These are phyloP conservation scores for Jatropha multifida DNA, from an alignment of 441 rosid genomes.

Conservation along the genomic window DNA sequence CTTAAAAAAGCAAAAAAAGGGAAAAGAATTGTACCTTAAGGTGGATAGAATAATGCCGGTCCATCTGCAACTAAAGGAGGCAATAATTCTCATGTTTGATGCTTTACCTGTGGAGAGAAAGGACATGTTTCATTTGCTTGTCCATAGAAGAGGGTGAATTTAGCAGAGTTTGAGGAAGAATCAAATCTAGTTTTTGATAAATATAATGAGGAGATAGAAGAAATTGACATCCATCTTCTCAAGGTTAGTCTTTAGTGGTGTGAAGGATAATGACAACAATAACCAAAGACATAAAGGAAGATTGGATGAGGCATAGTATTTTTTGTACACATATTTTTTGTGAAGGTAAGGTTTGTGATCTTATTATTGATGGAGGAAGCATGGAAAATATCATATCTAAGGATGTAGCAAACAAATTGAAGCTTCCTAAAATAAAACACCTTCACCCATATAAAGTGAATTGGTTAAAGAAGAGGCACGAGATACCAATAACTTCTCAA, in stretches of 20 bases:
- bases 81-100: neutral
- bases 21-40: neutral
- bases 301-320: too few species aligned
- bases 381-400: too few species aligned
- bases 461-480: neutral
- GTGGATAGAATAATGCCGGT: neutral
- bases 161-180: too few species aligned
- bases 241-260: too few species aligned
- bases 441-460: neutral
- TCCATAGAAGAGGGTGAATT: neutral
- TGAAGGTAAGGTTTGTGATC: too few species aligned
- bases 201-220: conserved; percentile 1
- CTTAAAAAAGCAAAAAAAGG: neutral
- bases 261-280: neutral
- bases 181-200: neutral
- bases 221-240: neutral
- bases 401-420: too few species aligned
- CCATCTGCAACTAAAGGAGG: neutral
- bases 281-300: neutral
- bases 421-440: too few species aligned
- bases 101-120: neutral
- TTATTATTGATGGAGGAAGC: too few species aligned
- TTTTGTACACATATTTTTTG: too few species aligned
- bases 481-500: neutral
- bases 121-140: too few species aligned